A percentile compares a stretch with the other conserved stretches of the same genome.
Evolutionary conservation across 345 rosid genomes (phyloP).

Genomic region (Citrus unshiu): DNA sequence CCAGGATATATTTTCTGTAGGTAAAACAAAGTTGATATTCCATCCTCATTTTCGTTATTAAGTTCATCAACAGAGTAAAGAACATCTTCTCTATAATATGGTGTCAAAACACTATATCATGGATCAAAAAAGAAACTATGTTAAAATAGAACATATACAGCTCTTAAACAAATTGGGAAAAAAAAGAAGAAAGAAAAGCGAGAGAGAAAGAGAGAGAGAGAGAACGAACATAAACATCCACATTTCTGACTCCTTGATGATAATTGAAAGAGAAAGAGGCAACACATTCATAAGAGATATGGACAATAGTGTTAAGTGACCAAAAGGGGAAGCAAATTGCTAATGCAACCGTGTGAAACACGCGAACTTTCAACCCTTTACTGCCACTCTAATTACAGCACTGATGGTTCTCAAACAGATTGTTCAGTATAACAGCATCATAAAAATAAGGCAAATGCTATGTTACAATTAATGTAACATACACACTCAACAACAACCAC

Average conservation of each 20-base stretch:
- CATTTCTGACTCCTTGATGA: too few species aligned
- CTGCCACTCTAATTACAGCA: neutral
- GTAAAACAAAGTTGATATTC: conserved; percentile 74
- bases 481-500: too few species aligned
- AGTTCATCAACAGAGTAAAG: conserved; percentile 84
- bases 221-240: neutral
- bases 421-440: neutral
- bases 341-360: neutral
- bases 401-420: neutral
- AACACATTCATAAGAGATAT: neutral
- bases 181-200: neutral
- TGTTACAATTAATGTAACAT: too few species aligned
- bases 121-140: conserved; percentile 22
- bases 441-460: neutral
- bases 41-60: conserved; percentile 85
- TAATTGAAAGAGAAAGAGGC: too few species aligned
- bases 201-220: neutral
- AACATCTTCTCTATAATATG: conserved; percentile 83
- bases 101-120: conserved; percentile 76
- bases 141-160: conserved; percentile 17
- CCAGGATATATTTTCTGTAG: conserved; percentile 91
- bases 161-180: neutral
- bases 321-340: neutral
- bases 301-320: neutral
- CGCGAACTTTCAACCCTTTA: neutral